Evolutionary conservation across 2,329 filamentous ascomycete species (phyloP).

Genomic region (Fusarium neocosmosporiellum): DNA sequence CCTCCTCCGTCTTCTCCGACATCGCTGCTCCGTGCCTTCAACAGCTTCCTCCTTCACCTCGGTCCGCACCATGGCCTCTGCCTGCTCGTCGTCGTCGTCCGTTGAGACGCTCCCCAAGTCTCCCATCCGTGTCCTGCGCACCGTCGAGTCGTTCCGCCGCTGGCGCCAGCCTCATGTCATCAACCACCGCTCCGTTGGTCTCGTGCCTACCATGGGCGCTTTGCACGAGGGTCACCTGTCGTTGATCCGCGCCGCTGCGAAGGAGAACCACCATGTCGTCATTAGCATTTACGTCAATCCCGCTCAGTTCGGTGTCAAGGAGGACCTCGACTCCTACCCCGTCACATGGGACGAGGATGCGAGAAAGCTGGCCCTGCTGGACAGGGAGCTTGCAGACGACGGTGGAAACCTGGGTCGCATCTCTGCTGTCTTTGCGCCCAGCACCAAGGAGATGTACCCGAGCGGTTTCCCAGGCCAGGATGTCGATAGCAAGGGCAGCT

Average conservation of each 20-base stretch:
- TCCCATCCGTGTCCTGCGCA: slow-evolving; percentile 78
- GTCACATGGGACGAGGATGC: slow-evolving; percentile 88
- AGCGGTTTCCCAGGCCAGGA: slow-evolving; percentile 79
- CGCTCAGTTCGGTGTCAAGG: slow-evolving; percentile 90
- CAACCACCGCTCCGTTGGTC: slow-evolving; percentile 78
- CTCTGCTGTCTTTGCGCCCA: slow-evolving; percentile 87
- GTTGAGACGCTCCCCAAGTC: slow-evolving; percentile 65
- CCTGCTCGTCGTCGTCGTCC: slow-evolving; percentile 35
- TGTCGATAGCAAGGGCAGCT: slow-evolving; percentile 82
- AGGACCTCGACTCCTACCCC: slow-evolving; percentile 91
- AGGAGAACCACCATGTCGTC: slow-evolving; percentile 86
- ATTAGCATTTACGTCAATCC: slow-evolving; percentile 97
- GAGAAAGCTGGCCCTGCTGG: slow-evolving; percentile 72
- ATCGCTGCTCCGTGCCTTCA: slow-evolving; percentile 20
- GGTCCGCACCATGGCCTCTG: slow-evolving; percentile 37
- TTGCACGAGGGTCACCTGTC: slow-evolving; percentile 92
- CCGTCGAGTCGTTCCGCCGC: slow-evolving; percentile 76
- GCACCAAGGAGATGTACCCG: slow-evolving; percentile 88
- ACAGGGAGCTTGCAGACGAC: slow-evolving; percentile 76
- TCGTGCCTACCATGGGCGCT: slow-evolving; percentile 98
- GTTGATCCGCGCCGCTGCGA: slow-evolving; percentile 84
- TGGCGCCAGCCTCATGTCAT: slow-evolving; percentile 75
- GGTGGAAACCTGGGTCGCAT: slow-evolving; percentile 73
- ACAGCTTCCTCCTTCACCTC: slow-evolving; percentile 13
- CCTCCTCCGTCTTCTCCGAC: slow-evolving; percentile 31